Evolutionary conservation across 106 monocot species (phyloP).

Genomic region (Vanilla planifolia): DNA sequence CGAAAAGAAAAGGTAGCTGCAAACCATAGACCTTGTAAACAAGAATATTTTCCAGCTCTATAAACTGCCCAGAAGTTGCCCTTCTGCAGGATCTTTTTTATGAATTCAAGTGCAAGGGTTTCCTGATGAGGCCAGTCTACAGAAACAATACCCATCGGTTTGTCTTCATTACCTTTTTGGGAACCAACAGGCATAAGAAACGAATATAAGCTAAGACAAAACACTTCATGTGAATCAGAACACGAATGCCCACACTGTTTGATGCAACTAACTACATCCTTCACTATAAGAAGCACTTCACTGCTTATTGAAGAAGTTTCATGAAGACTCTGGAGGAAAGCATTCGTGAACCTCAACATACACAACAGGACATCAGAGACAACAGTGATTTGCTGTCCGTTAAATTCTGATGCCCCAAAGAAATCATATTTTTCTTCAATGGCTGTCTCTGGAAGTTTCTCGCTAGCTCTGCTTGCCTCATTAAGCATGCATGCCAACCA

Average conservation of each 20-base stretch:
- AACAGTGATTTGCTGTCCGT: conserved; percentile 5
- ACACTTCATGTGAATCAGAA: conserved; percentile 38
- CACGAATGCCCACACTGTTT: conserved; percentile 12
- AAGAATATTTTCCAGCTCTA: conserved; percentile 54
- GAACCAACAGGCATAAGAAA: neutral
- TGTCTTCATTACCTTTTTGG: neutral
- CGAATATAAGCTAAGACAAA: conserved; percentile 30
- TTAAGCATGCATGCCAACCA: conserved; percentile 3
- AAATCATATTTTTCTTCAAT: conserved; percentile 11
- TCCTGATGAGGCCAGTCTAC: conserved; percentile 48
- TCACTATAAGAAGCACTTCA: conserved; percentile 27
- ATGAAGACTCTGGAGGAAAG: conserved; percentile 39
- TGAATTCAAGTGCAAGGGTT: conserved; percentile 31
- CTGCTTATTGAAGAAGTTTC: conserved; percentile 13
- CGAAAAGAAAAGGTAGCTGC: conserved; percentile 71
- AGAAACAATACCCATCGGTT: conserved; percentile 4
- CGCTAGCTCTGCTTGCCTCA: conserved; percentile 3
- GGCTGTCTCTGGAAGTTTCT: conserved; percentile 18
- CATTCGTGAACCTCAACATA: conserved; percentile 26
- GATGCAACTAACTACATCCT: conserved; percentile 32
- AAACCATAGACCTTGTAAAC: conserved; percentile 72
- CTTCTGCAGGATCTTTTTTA: conserved; percentile 41
- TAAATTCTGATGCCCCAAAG: neutral
- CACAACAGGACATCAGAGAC: conserved; percentile 18
- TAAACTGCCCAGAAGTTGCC: conserved; percentile 65